Evolutionary conservation across 108 stramenopile species (phyloP), one percentile per base, ranked within the genome.

Genomic region (Fragilaria crotonensis): DNA sequence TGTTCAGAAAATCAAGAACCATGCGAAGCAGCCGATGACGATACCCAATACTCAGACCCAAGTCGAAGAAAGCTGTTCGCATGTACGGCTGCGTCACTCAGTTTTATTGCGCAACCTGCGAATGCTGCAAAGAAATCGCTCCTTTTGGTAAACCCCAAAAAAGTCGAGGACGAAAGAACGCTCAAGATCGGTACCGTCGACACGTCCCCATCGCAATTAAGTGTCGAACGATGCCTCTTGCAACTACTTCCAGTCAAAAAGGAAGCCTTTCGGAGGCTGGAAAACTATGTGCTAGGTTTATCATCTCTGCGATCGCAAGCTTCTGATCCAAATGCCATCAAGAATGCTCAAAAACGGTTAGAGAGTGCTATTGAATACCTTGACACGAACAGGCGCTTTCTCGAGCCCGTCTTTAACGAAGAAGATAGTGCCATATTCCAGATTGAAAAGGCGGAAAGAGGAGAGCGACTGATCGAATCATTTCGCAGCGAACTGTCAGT

Each of bases 321-420:
- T 60, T 31, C 30, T 45, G 47, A 33, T 21, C 52, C 7, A 25
- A 47, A 14, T 59, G 60, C 48, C 23, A 67, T 59, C 57, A 62
- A 30, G 7, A 67, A 54, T 23, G 66, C 66, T 25, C 32, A 63
- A 17, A 25, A 36, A 17, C 50, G 60, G 5, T 46, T 66, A 11
- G 45, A 61, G 27, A 54, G 53, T 19, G 64, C 76, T 7, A 30
- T 85, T 5, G 71, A 65, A 5, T 48, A 79, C 2, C 63, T 82
- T 5, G 70, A 75, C 48, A 76, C 63, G 18, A 81, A 86, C 64
- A 70, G 89, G 50, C 56, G 64, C 27, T 62, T 65, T 17, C 64
- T 90, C n/a, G 76, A 86, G 54, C 83, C 85, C 17, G 85, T 83
- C 3, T 90, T 90, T 60, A 82, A 86, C 59, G 78, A 79, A 51